phyloP scores from a whole-genome alignment of 495 filamentous ascomycete genomes.

The Bathelium albidoporum region DNA sequence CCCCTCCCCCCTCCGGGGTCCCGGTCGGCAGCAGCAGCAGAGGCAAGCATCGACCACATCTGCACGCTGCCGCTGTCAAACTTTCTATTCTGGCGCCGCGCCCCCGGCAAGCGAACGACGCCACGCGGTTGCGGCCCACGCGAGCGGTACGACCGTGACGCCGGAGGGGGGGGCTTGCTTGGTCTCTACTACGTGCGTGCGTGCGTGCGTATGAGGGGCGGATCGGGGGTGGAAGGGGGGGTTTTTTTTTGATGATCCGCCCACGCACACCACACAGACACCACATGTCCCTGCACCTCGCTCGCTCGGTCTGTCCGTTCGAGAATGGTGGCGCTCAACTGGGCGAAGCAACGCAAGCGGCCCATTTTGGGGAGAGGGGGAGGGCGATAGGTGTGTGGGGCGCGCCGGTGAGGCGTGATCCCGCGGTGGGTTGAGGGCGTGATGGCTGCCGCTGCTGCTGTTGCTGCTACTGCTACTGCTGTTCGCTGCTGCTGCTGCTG shows the following conservation, averaged over 20 bases:
- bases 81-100: constrained; percentile 11
- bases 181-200: no score
- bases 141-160: neutral
- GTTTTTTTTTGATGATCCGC: no score
- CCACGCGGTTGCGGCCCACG: neutral
- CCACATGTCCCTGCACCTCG: constrained; percentile 3
- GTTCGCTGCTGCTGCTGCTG: no score
- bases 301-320: neutral
- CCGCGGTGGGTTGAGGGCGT: neutral
- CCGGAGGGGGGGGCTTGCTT: no score
- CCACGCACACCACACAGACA: no score
- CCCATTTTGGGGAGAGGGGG: neutral
- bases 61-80: constrained; percentile 15
- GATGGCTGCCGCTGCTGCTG: neutral
- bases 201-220: no score
- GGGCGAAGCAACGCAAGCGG: neutral
- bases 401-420: neutral
- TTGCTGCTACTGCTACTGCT: no score
- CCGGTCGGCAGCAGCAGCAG: neutral
- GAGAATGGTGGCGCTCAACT: neutral
- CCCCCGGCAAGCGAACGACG: no score
- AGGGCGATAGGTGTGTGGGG: neutral
- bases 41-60: neutral
- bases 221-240: no score
- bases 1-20: no score